A percentile compares a stretch with the other conserved stretches of the same genome.
Conservation (phyloP, 2,329 filamentous ascomycete genomes). For the Aspergillus pseudotamarii region DNA sequence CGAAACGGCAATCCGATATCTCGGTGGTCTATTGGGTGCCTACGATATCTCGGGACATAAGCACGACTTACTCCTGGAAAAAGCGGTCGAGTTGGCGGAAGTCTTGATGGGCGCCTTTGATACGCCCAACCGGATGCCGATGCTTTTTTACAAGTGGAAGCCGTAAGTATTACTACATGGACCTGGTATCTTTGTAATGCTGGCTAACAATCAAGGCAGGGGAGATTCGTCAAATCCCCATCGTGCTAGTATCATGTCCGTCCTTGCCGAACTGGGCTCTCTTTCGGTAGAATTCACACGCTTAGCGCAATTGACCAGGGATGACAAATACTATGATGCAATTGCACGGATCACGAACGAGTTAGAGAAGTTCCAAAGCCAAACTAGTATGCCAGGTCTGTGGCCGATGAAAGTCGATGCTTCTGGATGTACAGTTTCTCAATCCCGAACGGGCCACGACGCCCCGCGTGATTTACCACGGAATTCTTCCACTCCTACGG, state of each 20-base stretch:
- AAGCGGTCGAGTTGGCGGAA: constrained; percentile 78
- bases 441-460: constrained; percentile 18
- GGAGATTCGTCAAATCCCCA: constrained; percentile 65
- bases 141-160: constrained; percentile 78
- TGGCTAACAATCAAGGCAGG: constrained; percentile 20
- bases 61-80: constrained; percentile 71
- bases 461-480: background rate
- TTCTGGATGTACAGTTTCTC: constrained; percentile 68
- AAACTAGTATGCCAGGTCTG: constrained; percentile 72
- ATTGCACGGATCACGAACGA: constrained; percentile 82
- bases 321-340: constrained; percentile 86
- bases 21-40: constrained; percentile 81
- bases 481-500: background rate
- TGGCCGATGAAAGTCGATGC: constrained; percentile 80
- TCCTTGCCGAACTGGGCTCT: constrained; percentile 73
- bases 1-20: constrained; percentile 87
- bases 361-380: constrained; percentile 72
- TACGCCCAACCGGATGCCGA: constrained; percentile 91
- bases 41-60: constrained; percentile 79
- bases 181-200: background rate
- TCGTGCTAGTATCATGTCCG: constrained; percentile 58
- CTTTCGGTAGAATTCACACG: constrained; percentile 87
- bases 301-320: constrained; percentile 79
- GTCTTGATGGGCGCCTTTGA: constrained; percentile 83
- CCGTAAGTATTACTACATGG: constrained; percentile 49